Base-by-base conservation (phyloP, 1,284 basidiomycete species). In the Malassezia globosa region DNA sequence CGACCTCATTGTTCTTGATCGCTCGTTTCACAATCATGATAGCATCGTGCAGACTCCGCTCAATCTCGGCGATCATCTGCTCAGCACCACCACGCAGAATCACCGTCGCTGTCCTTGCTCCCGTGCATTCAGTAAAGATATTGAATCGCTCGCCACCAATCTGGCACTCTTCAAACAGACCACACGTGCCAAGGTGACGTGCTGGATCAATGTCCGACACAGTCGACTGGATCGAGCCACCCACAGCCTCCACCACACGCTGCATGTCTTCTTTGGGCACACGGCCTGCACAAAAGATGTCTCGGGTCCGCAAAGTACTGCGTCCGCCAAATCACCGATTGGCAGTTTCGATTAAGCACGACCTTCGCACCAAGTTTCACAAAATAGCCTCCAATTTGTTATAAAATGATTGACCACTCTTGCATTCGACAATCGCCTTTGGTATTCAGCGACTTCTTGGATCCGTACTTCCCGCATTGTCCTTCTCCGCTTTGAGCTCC, bases 381-480 rank as follows among this genome's bases (percentile, higher is more conserved):
- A 69, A n/a, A n/a, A 97, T 95, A 1, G 88, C 88, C 66, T 95
- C 85, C 25, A 99, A 79, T 75, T 99, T 99, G 66, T 85, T 81
- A 76, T 90, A 97, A n/a, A 72, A 99, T 99, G 74, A 99, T 97
- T 66, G 90, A 85, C 94, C 94, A 99, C 73, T 99, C 94, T n/a
- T 22, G 94, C 94, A 69, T 99, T n/a, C 89, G 49, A 99, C 94
- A 61, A 99, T 95, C 5, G 90, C 89, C 75, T n/a, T n/a, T 99
- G 94, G 73, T 99, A 99, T 51, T 69, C 69, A 38, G 60, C 59
- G 24, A 99, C 92, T 40, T 86, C 84, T 69, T 95, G 88, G 42
- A 99, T 87, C 27, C 94, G 82, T 37, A 99, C 85, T 75, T 99
- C 94, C n/a, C 7, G 94, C 94, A 62, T 99, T 99, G 75, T 99